phyloP scores from a whole-genome alignment of 2,329 filamentous ascomycete species.

The Arthrobotrys iridis region DNA sequence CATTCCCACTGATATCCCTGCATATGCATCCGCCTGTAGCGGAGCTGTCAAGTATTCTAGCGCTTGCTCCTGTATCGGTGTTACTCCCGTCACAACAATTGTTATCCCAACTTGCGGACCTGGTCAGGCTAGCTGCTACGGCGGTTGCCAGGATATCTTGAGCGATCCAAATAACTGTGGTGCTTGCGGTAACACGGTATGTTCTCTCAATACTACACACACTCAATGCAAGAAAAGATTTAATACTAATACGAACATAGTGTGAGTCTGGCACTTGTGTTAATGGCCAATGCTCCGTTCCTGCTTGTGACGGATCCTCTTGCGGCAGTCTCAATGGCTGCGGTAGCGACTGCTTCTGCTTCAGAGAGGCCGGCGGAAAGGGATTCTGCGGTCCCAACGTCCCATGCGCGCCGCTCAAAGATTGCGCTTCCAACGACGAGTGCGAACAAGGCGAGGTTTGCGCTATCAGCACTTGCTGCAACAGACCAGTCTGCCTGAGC shows the following conservation, averaged over 20 bases:
- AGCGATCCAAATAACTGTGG: constrained; percentile 23
- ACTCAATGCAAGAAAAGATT: too few relatives aligned
- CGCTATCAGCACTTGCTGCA: constrained; percentile 17
- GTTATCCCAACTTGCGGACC: constrained; percentile 27
- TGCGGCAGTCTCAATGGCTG: constrained; percentile 10
- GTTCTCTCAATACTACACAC: neutral
- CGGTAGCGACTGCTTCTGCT: constrained; percentile 11
- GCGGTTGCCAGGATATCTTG: constrained; percentile 11
- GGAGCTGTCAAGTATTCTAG: constrained; percentile 12
- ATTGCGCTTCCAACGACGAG: neutral
- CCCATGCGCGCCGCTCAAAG: constrained; percentile 2
- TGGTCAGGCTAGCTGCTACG: neutral
- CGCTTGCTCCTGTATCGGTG: constrained; percentile 33
- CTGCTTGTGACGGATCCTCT: neutral
- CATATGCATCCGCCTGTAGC: constrained; percentile 13
- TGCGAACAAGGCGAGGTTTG: constrained; percentile 7
- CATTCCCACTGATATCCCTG: constrained; percentile 12
- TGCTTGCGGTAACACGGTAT: constrained; percentile 4
- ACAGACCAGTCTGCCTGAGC: constrained; percentile 4
- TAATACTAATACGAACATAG: neutral
- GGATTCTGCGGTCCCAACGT: constrained; percentile 18
- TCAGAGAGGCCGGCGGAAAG: neutral
- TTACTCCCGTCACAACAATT: constrained; percentile 51
- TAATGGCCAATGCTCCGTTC: constrained; percentile 17
- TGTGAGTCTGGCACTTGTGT: neutral